These are phyloP conservation scores for Ceratobasidium sp. DNA, from an alignment of 1,284 basidiomycete species.

Conservation along the genomic window DNA sequence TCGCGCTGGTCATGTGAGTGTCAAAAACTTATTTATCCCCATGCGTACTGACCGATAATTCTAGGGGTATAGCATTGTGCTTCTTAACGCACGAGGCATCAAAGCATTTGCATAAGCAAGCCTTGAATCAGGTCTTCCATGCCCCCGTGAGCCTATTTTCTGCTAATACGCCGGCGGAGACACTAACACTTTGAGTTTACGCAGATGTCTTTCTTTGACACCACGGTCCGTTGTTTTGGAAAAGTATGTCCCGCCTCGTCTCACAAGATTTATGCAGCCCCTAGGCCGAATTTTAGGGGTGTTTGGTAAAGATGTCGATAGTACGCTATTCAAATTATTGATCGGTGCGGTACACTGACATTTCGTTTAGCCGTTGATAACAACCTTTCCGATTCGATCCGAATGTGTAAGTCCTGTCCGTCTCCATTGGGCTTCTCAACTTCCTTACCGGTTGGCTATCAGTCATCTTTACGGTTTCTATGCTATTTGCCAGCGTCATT, in stretches of 20 bases:
- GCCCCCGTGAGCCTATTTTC: constrained; percentile 56
- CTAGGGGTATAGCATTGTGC: constrained; percentile 66
- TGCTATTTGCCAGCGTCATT: constrained; percentile 67
- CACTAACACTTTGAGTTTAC: background rate
- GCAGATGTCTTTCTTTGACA: constrained; percentile 73
- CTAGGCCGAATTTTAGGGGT: constrained; percentile 72
- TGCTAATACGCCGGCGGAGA: background rate
- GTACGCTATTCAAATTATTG: constrained; percentile 52
- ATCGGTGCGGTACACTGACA: constrained; percentile 17
- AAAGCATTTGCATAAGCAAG: constrained; percentile 65
- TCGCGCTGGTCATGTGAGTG: constrained; percentile 69
- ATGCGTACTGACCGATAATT: constrained; percentile 45
- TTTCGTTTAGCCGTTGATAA: constrained; percentile 65
- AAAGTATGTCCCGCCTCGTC: background rate
- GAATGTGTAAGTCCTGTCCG: constrained; percentile 62
- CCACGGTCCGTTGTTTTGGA: constrained; percentile 60
- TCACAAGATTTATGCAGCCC: constrained; percentile 56
- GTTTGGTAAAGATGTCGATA: constrained; percentile 72
- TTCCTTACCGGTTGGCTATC: background rate
- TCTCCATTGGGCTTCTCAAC: background rate
- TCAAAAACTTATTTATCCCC: constrained; percentile 46
- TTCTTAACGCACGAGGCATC: constrained; percentile 68
- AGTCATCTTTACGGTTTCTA: constrained; percentile 65
- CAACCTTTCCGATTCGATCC: constrained; percentile 71
- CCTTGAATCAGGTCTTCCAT: constrained; percentile 68